These are phyloP conservation scores for Cardamine chenopodiifolia DNA, from an alignment of 345 rosid genomes.

Conservation along the genomic window DNA sequence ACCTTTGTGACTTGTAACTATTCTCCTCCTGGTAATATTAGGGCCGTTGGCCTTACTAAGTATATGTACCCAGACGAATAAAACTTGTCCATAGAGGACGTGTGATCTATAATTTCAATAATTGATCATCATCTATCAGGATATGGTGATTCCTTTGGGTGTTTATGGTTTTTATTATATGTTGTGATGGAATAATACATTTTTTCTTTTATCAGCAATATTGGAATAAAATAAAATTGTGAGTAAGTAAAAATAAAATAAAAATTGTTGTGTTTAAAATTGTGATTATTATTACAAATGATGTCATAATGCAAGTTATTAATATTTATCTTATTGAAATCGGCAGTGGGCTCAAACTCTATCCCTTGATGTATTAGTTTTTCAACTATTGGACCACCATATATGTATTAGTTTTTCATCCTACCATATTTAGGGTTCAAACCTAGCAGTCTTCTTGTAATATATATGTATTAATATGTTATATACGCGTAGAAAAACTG, in stretches of 20 bases:
- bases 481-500: neutral
- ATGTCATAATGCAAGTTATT: neutral
- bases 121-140: constrained; percentile 26
- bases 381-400: neutral
- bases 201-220: neutral
- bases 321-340: neutral
- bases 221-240: neutral
- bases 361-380: neutral
- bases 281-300: neutral
- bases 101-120: constrained; percentile 11
- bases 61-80: neutral
- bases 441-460: neutral
- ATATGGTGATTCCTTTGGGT: constrained; percentile 23
- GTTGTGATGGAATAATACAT: constrained; percentile 6
- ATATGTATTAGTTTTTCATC: neutral
- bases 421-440: constrained; percentile 3
- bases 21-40: constrained; percentile 52
- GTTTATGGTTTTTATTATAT: constrained; percentile 5
- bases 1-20: constrained; percentile 62
- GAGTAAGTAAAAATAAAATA: neutral
- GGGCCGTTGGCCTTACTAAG: constrained; percentile 50
- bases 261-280: neutral
- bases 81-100: constrained; percentile 36
- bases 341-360: neutral
- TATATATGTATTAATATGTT: neutral